phyloP scores from a whole-genome alignment of 2,329 filamentous ascomycete species.

The Capronia epimyces region DNA sequence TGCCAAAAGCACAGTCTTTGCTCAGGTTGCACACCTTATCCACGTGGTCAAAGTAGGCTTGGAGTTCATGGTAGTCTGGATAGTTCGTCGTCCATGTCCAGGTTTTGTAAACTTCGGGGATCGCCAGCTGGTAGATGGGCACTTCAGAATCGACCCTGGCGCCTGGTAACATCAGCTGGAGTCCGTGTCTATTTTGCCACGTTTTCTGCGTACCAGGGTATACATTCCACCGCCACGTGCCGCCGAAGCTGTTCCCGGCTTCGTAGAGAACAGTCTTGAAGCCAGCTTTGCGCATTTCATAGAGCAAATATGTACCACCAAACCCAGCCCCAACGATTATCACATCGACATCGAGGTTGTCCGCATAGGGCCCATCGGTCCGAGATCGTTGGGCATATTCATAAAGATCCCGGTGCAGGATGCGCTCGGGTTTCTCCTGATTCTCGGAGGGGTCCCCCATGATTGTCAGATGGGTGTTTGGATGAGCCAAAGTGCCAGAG shows the following conservation, averaged over 20 bases:
- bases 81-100: constrained; percentile 32
- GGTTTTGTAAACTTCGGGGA: constrained; percentile 44
- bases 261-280: constrained; percentile 50
- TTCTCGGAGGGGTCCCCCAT: constrained; percentile 22
- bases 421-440: constrained; percentile 18
- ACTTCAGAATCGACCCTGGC: constrained; percentile 45
- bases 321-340: constrained; percentile 32
- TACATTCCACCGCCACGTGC: constrained; percentile 37
- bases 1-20: constrained; percentile 44
- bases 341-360: constrained; percentile 29
- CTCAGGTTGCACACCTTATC: constrained; percentile 42
- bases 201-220: constrained; percentile 32
- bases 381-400: constrained; percentile 17
- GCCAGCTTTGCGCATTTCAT: constrained; percentile 49
- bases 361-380: constrained; percentile 22
- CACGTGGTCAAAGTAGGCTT: constrained; percentile 45
- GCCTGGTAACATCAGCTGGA: constrained; percentile 29
- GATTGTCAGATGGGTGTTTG: background rate
- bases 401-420: constrained; percentile 19
- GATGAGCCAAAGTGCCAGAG: background rate
- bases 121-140: constrained; percentile 46
- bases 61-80: constrained; percentile 39
- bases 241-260: constrained; percentile 43
- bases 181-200: background rate
- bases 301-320: constrained; percentile 48